Base-by-base conservation (phyloP, 495 filamentous ascomycete species). In the Friedmanniomyces simplex region DNA sequence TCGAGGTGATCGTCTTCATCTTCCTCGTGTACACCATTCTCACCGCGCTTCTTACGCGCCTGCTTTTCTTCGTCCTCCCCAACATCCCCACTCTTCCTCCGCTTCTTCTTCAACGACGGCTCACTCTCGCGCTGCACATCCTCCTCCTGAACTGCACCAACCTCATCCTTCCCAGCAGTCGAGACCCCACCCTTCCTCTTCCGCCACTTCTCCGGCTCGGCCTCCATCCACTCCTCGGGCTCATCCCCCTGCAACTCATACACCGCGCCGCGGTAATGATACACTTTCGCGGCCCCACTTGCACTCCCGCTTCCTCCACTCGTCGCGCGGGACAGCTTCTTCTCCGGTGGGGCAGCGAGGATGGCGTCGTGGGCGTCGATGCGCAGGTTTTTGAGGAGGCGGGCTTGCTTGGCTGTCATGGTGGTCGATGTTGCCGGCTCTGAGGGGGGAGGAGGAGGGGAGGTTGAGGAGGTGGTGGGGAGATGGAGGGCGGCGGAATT, bases 231-330 rank as follows among this genome's bases (percentile, higher is more conserved):
- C 39, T 59, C 56, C 20, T 45, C 22, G 11, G 56, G 56, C 49
- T 52, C 37, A 34, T 59, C 21, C 11, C 45, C 37, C 37, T 22
- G 18, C 5, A 59, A n/a, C 22, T 43, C 50, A 36, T 59, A 59
- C 2, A 42, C 34, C 11, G 56, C n/a, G 18, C 56, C 56, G 16
- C 56, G 56, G 22, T 36, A 59, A 34, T 59, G 56, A 25, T 59
- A 59, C 14, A 59, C 49, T 24, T 46, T 24, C 4, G 12, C 39
- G 25, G 41, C 16, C 20, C 50, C 26, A 1, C 18, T 16, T 10
- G 12, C 25, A 12, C 46, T 16, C 11, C 46, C 25, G 3, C 24
- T 18, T 3, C 46, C 46, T 1, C 13, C 46, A 24, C 4, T 49
- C 46, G 11, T 4, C 10, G 28, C 28, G 10, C 28, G 28, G 28